Conservation (phyloP, 2,329 filamentous ascomycete species). For the Diaporthe batatas region DNA sequence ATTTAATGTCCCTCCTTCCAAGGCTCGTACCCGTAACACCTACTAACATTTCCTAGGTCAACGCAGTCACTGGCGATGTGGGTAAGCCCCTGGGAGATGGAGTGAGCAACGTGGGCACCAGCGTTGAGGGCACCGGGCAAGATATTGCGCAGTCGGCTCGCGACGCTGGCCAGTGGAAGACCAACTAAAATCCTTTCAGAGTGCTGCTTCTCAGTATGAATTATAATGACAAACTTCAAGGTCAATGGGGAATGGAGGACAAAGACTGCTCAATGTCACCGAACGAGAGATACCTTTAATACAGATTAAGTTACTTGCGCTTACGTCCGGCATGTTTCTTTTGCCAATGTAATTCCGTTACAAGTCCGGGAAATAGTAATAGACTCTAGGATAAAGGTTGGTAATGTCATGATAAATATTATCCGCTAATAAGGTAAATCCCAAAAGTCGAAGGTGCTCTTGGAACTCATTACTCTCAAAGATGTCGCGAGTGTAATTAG, state of each 20-base stretch:
- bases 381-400: too few species aligned
- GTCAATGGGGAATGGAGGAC: background rate
- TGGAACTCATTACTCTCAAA: too few species aligned
- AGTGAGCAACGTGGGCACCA: constrained; percentile 38
- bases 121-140: constrained; percentile 36
- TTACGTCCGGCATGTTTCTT: too few species aligned
- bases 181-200: constrained; percentile 12
- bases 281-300: constrained; percentile 28
- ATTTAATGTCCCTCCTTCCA: too few species aligned
- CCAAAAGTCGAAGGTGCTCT: too few species aligned
- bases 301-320: background rate
- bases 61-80: constrained; percentile 33
- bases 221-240: too few species aligned
- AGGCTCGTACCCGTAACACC: too few species aligned
- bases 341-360: too few species aligned
- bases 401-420: too few species aligned
- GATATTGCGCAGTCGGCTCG: constrained; percentile 33
- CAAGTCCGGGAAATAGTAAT: too few species aligned
- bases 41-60: background rate
- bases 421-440: too few species aligned
- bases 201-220: background rate
- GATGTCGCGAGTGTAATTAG: too few species aligned
- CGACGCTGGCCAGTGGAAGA: constrained; percentile 42
- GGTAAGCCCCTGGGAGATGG: constrained; percentile 41
- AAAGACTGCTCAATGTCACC: background rate